phyloP scores from a whole-genome alignment of 179 eudicot genomes.

The Carnegiea gigantea region DNA sequence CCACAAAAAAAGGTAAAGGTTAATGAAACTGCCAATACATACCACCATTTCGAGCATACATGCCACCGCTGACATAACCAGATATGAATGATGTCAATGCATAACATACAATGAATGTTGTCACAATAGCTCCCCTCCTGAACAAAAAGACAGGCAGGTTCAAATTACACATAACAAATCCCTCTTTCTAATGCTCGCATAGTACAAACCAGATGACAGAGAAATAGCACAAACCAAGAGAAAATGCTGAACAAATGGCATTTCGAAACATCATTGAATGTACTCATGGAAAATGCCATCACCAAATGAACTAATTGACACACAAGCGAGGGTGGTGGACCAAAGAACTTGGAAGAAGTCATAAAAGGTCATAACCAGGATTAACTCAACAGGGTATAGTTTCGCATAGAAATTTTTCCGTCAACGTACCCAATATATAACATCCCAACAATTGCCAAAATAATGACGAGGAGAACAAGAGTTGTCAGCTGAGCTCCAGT shows the following conservation, averaged over 20 bases:
- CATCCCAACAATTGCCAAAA: slow-evolving; percentile 80
- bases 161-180: not conserved
- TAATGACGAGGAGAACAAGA: slow-evolving; percentile 83
- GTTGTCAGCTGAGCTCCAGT: slow-evolving; percentile 92
- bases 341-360: not conserved
- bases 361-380: not conserved
- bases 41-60: slow-evolving; percentile 93
- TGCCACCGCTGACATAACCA: slow-evolving; percentile 96
- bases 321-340: not conserved
- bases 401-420: not conserved
- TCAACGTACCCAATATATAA: slow-evolving; percentile 80
- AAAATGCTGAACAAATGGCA: not conserved
- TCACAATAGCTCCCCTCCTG: slow-evolving; percentile 95
- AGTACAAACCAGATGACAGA: not conserved
- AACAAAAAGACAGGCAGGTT: not conserved
- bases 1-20: too few species aligned
- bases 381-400: not conserved
- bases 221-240: not conserved
- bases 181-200: too few species aligned
- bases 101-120: slow-evolving; percentile 87
- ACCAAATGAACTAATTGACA: not conserved
- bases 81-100: slow-evolving; percentile 88
- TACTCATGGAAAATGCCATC: not conserved
- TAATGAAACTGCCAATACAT: slow-evolving; percentile 25
- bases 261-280: not conserved